phyloP scores from a whole-genome alignment of 129 eudicot species.

The Arctium lappa region DNA sequence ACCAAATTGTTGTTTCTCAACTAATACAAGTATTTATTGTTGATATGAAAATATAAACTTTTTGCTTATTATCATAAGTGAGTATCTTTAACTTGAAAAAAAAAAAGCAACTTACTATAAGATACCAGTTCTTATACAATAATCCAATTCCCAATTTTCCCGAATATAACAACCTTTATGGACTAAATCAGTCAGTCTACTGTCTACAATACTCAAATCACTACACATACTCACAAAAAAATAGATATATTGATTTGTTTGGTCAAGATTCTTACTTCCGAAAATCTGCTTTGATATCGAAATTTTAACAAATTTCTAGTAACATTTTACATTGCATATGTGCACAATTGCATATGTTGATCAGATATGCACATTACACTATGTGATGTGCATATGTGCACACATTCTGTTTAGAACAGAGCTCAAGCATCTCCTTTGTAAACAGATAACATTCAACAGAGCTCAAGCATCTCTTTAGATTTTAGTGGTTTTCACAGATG shows the following conservation, averaged over 20 bases:
- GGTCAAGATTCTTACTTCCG: background rate
- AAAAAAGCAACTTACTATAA: background rate
- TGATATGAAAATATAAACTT: background rate
- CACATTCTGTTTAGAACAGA: too few relatives aligned
- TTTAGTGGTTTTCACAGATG: too few relatives aligned
- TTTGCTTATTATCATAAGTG: background rate
- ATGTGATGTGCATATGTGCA: too few relatives aligned
- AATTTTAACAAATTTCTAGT: background rate
- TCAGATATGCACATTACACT: too few relatives aligned
- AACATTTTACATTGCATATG: background rate
- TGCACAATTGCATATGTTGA: too few relatives aligned
- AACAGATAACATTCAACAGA: too few relatives aligned
- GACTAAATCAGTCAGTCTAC: background rate
- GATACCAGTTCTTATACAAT: background rate
- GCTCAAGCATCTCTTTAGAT: too few relatives aligned
- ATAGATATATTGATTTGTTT: background rate
- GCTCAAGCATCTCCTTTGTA: too few relatives aligned
- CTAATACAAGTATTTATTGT: background rate
- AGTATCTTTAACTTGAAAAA: background rate
- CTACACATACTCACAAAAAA: background rate
- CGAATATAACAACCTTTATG: background rate
- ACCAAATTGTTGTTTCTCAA: background rate
- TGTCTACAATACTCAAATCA: background rate
- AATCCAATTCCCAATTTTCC: background rate
- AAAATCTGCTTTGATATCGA: background rate